A percentile compares a stretch with the other conserved stretches of the same genome.
Conservation (phyloP, 768 basidiomycete species). For the Boletus sensibilis region DNA sequence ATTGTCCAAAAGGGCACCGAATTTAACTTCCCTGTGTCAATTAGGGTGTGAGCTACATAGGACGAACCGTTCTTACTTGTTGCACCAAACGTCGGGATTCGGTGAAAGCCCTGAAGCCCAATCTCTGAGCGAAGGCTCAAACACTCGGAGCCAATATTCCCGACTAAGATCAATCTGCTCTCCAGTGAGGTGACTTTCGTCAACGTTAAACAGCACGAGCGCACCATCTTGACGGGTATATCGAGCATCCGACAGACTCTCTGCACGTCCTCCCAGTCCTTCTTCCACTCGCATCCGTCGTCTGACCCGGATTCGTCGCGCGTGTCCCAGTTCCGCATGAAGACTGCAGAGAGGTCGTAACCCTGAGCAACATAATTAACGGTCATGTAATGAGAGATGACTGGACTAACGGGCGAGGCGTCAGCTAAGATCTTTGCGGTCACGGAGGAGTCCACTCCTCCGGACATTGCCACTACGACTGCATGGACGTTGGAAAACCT, state of each 20-base stretch:
- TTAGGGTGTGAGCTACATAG: too few relatives aligned
- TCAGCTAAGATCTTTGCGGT: conserved; percentile 73
- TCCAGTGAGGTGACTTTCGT: conserved; percentile 3
- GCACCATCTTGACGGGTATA: conserved; percentile 73
- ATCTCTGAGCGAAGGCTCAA: conserved; percentile 74
- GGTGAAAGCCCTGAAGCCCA: conserved; percentile 85
- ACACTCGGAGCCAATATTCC: conserved; percentile 91
- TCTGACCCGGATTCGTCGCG: conserved; percentile 77
- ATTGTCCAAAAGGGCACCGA: conserved; percentile 74
- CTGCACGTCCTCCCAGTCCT: conserved; percentile 90
- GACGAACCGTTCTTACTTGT: conserved; percentile 49
- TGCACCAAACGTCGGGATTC: conserved; percentile 93
- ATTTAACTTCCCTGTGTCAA: conserved; percentile 77
- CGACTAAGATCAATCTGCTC: conserved; percentile 78
- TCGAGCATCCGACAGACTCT: conserved; percentile 70
- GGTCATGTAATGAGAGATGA: not conserved
- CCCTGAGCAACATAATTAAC: conserved; percentile 44
- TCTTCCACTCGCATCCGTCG: conserved; percentile 93
- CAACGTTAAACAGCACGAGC: not conserved
- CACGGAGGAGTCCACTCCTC: conserved; percentile 94
- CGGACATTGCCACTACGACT: conserved; percentile 94
- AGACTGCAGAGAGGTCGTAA: conserved; percentile 82
- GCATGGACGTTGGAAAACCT: not conserved
- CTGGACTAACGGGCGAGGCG: conserved; percentile 42
- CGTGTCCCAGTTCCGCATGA: conserved; percentile 96